These are phyloP conservation scores for Eruca vesicaria DNA, from an alignment of 441 rosid genomes.

Conservation along the genomic window DNA sequence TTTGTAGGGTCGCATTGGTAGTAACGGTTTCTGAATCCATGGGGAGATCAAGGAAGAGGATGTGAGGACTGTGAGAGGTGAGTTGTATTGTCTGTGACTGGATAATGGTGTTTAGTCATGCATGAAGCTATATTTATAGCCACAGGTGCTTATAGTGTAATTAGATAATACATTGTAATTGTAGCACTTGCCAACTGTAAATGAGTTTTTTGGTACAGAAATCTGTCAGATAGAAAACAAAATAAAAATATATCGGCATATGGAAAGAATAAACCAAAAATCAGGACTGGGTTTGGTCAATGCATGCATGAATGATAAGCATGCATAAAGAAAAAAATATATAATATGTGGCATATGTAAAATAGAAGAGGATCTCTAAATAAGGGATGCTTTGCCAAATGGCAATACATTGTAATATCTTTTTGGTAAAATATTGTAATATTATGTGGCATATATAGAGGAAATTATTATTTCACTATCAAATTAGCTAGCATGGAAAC, in stretches of 20 bases:
- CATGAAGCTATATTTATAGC: slow-evolving; percentile 5
- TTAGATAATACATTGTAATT: neutral
- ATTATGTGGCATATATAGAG: neutral
- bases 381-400: neutral
- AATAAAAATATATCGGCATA: too few species aligned
- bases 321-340: neutral
- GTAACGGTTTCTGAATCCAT: neutral
- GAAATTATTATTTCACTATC: neutral
- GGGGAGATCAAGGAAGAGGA: neutral
- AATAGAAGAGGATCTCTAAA: neutral
- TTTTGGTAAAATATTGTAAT: neutral
- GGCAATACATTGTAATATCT: neutral
- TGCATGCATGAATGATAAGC: slow-evolving; percentile 2
- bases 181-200: neutral
- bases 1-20: neutral
- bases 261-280: neutral
- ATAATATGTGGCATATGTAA: neutral
- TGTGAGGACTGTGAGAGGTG: neutral
- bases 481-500: neutral
- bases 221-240: too few species aligned
- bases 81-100: neutral
- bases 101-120: neutral
- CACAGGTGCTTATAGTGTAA: neutral
- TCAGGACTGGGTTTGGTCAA: neutral
- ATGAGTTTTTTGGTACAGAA: too few species aligned